Base-by-base conservation (phyloP, 345 rosid species). In the Microcos paniculata region DNA sequence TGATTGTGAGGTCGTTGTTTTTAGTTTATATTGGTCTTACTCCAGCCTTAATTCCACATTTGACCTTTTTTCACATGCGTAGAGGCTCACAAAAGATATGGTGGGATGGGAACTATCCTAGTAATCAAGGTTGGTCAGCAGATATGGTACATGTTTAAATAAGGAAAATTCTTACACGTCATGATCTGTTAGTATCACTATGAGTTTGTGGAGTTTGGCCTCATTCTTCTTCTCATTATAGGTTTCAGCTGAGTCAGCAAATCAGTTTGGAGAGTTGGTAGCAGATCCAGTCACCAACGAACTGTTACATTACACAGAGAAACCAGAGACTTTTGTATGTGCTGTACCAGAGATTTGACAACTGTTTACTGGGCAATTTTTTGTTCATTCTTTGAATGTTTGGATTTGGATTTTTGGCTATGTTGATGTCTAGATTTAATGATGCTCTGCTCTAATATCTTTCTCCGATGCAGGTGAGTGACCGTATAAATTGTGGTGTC, bases 321-420 rank as follows among this genome's bases (percentile, higher is more conserved):
- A 92, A 84, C 98, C 98, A 10, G 97, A 94, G 82, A 94, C 98
- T 23, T 94, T 94, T 81, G 98, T 94, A 88, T 43, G 98, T 83
- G 55, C 73, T 67, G 67, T 58, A 74, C 76, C 70, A 66, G 64
- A 33, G 48, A 71, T 45, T 71, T 46, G 65, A 18, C 23, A 42
- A 9, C 42, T 69, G 56, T 65, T 64, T 61, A 31, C 1, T 12
- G 64, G 45, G n/a, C n/a, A n/a, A 24, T 2, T 11, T 70, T 28
- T 52, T 45, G 16, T 43, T 64, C n/a, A 71, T 61, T 55, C 51
- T 75, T 76, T 23, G 1, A 52, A 71, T 66, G 30, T 16, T 81
- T 8, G 51, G 40, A 2, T 35, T 35, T 35, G 40, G 40, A 35
- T 35, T 35, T 35, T 35, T 6, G 35, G 15, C 46, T 48, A 40